Conservation (phyloP, 257 asterid genomes). For the Lavandula angustifolia region DNA sequence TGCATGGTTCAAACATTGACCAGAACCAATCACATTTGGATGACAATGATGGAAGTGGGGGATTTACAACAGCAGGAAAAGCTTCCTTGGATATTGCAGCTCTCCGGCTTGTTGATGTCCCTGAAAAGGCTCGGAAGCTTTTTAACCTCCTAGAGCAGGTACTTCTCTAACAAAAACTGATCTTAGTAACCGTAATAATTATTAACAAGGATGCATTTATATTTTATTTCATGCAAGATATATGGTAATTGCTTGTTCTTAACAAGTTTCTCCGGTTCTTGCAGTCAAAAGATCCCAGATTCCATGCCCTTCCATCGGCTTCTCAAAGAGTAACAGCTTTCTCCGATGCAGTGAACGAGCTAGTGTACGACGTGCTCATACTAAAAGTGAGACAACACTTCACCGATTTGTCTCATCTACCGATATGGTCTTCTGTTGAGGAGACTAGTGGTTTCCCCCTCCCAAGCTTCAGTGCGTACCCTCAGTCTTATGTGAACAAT, state of each 20-base stretch:
- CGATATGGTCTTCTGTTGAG: conserved; percentile 90
- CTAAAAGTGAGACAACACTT: conserved; percentile 85
- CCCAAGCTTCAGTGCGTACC: conserved; percentile 90
- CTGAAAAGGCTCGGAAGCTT: conserved; percentile 92
- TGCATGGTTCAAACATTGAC: conserved; percentile 62
- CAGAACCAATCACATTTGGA: conserved; percentile 57
- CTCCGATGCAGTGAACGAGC: conserved; percentile 90
- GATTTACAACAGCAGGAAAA: conserved; percentile 71
- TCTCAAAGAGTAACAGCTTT: conserved; percentile 88
- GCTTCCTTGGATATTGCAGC: conserved; percentile 93
- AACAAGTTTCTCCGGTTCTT: conserved; percentile 33
- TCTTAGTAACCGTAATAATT: neutral
- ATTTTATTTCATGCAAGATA: conserved; percentile 11
- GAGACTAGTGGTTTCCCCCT: conserved; percentile 69
- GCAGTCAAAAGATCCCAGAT: conserved; percentile 98
- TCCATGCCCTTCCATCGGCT: conserved; percentile 93
- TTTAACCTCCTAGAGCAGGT: conserved; percentile 93
- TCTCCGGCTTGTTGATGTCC: conserved; percentile 74
- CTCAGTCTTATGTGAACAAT: conserved; percentile 85
- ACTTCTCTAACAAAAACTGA: conserved; percentile 22
- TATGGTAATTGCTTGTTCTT: conserved; percentile 49
- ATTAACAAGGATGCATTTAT: neutral
- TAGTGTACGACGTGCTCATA: conserved; percentile 92
- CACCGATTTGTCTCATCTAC: conserved; percentile 65
- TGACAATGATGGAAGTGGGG: conserved; percentile 61